Evolutionary conservation across 345 rosid species (phyloP), one percentile per base, ranked within the genome.

Genomic region (Lumnitzera racemosa): DNA sequence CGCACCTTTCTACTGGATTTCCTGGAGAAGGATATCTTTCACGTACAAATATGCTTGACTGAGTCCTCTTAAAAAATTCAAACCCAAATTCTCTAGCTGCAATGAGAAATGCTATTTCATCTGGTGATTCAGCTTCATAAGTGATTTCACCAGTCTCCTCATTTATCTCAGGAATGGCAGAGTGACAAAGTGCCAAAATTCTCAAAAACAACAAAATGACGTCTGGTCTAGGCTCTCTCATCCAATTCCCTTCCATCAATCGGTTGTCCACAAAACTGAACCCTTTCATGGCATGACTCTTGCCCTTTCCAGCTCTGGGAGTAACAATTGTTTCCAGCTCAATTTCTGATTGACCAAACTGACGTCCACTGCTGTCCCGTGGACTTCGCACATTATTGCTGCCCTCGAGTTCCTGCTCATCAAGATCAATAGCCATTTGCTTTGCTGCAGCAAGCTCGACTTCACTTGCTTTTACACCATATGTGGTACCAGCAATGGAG

Each of bases 101-200:
- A 78, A 85, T 89, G 63, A 95, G 92, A 76, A 95, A 95, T 48
- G 97, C 87, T 55, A 81, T 96, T 74, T 95, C 99, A 68, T 95
- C 99, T 48, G 99, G 99, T 31, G 99, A 95, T 77, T 95, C 99
- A 36, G 97, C 97, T 81, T 95, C 99, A 24, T 90, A 95, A 2
- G 84, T 78, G 62, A 72, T 71, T 70, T 25, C 72, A 16, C 95
- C 90, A 29, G 86, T 90, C 63, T 80, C 89, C 70, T 88, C 97
- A 27, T 86, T 78, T 51, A 75, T 67, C 79, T 95, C 99, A 6
- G 99, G 99, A 57, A 95, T 88, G 11, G 99, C 99, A 27, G 97
- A 76, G 72, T 95, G 99, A 70, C 99, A 95, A 61, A 88, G 51
- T 27, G 99, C 88, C 70, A 95, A 75, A 71, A 88, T 86, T 53